Evolutionary conservation across 306 rosid species (phyloP).

Genomic region (Vicia sativa): DNA sequence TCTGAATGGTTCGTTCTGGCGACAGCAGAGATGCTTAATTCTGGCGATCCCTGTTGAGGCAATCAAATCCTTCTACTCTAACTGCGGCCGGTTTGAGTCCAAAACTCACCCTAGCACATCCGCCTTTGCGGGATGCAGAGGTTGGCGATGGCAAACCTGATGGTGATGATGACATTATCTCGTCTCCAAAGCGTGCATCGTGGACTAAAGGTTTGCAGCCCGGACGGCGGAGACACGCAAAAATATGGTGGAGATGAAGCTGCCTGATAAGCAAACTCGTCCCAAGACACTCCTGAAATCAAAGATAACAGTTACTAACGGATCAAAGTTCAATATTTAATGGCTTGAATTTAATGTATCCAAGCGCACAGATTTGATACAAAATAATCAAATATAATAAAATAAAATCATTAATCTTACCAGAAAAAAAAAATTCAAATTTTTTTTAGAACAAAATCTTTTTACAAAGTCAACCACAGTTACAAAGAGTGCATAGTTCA

Average conservation of each 20-base stretch:
- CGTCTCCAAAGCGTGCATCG: conserved; percentile 76
- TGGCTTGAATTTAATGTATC: not conserved
- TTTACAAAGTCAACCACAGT: too few species aligned
- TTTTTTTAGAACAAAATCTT: not conserved
- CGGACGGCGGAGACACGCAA: conserved; percentile 86
- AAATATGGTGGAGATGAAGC: conserved; percentile 84
- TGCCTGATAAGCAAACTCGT: conserved; percentile 50
- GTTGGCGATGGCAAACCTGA: conserved; percentile 64
- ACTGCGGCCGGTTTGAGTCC: conserved; percentile 82
- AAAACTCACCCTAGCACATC: conserved; percentile 64
- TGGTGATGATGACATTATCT: conserved; percentile 51
- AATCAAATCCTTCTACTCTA: conserved; percentile 96
- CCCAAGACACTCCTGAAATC: conserved; percentile 63
- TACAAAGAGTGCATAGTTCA: not conserved
- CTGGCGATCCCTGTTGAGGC: conserved; percentile 81
- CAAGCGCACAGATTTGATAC: not conserved
- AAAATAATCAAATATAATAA: not conserved
- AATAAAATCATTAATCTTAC: not conserved
- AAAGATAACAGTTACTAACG: conserved; percentile 10
- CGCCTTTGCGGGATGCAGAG: conserved; percentile 66
- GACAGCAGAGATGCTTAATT: conserved; percentile 80
- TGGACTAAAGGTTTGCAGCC: conserved; percentile 78
- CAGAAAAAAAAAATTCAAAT: too few species aligned
- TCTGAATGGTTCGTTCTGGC: conserved; percentile 52
- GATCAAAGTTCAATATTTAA: conserved; percentile 3